Base-by-base conservation (phyloP, 2,329 filamentous ascomycete species). In the Colletotrichum gloeosporioides region DNA sequence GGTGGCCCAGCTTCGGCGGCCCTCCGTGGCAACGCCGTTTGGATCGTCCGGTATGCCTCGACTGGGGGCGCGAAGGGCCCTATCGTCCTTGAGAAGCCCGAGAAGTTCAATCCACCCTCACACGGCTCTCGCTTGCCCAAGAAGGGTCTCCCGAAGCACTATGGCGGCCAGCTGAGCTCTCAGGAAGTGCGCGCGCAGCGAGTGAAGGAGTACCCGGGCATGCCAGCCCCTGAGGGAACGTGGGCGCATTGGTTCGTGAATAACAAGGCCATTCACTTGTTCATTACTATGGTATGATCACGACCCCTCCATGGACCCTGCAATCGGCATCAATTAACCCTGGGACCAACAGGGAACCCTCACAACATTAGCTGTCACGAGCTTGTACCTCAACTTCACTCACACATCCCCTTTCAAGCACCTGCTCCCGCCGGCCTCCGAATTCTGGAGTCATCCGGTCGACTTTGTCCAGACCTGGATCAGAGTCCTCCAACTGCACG, bases 31-130 rank as follows among this genome's bases (percentile, higher is more conserved):
- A 77, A 55, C 61, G 78, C 81, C n/a, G 63, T 74, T 15, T 69
- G 65, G 75, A 79, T 69, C 44, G 77, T 82, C 44, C 80, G 81
- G 61, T 77, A 86, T 78, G 83, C 83, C 44, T 86, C 84, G 57
- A 80, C 44, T 27, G 62, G 25, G 12, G 65, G 36, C 25, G 86
- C 85, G 78, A 94, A 93, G 81, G 73, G 64, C n/a, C 91, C 92
- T 44, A 90, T 93, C 77, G 90, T 95, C 7, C 93, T 99, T 78
- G 95, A 95, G 80, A 95, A 98, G 85, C 96, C 96, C 29, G 91
- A 94, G 81, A 94, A 93, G 83, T 99, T 98, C 89, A 95, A 95
- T 64, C 96, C 97, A 3, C 97, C 97, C 0, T 99, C 96, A 0
- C 97, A 99, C 84, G 93, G 94, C 15, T 88, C 94, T 27, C 90